Evolutionary conservation across 2,329 filamentous ascomycete species (phyloP).

Genomic region (Penicillium sp.): DNA sequence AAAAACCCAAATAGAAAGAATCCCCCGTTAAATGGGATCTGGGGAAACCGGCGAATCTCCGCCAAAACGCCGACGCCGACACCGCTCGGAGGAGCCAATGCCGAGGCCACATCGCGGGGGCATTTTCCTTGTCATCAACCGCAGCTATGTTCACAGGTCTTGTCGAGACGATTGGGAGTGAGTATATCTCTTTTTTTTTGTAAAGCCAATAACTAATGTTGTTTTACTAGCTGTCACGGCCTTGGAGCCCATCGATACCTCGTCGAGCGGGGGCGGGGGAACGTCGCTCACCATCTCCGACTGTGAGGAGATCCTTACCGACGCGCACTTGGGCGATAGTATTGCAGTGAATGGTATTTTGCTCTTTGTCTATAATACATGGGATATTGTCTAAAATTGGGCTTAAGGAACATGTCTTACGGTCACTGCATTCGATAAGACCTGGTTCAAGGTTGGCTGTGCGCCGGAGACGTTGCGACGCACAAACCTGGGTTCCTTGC

Average conservation of each 20-base stretch:
- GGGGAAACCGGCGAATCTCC: slow-evolving; percentile 23
- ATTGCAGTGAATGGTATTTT: slow-evolving; percentile 80
- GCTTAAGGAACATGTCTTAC: slow-evolving; percentile 75
- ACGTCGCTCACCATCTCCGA: slow-evolving; percentile 86
- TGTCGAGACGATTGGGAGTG: slow-evolving; percentile 89
- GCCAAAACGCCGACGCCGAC: slow-evolving; percentile 28
- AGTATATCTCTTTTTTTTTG: slow-evolving; percentile 34
- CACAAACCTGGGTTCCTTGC: slow-evolving; percentile 83
- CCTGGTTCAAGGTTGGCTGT: slow-evolving; percentile 83
- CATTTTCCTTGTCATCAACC: slow-evolving; percentile 16
- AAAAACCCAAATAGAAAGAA: slow-evolving; percentile 7
- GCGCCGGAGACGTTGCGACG: slow-evolving; percentile 93
- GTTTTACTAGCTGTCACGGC: slow-evolving; percentile 69
- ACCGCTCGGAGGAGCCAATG: slow-evolving; percentile 20
- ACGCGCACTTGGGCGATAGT: slow-evolving; percentile 85
- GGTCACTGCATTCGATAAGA: slow-evolving; percentile 67
- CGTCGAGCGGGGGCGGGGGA: slow-evolving; percentile 68
- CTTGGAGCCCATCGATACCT: slow-evolving; percentile 75
- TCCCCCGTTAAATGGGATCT: slow-evolving; percentile 10
- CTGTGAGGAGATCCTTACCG: slow-evolving; percentile 71
- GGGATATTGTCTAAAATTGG: not conserved
- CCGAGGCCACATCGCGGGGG: slow-evolving; percentile 20
- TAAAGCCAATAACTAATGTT: slow-evolving; percentile 23
- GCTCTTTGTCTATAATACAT: not conserved
- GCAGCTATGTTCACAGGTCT: slow-evolving; percentile 88